These are phyloP conservation scores for Orbilia oligospora DNA, from an alignment of 2,329 filamentous ascomycete species.

Conservation along the genomic window DNA sequence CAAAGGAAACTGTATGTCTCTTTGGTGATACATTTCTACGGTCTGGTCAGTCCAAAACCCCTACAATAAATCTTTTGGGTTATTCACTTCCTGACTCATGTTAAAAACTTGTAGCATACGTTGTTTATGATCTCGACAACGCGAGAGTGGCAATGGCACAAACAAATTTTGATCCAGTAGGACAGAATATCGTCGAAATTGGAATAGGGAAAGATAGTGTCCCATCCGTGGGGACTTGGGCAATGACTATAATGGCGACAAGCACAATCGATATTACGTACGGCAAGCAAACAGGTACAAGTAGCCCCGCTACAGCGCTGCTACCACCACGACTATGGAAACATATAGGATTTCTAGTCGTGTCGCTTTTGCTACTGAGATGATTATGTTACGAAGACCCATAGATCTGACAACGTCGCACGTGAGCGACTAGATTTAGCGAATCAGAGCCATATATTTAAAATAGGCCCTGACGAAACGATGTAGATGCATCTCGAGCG, in stretches of 20 bases:
- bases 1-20: slow-evolving; percentile 29
- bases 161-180: slow-evolving; percentile 74
- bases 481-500: slow-evolving; percentile 7
- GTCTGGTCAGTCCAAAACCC: slow-evolving; percentile 32
- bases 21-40: slow-evolving; percentile 55
- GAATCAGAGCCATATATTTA: no score
- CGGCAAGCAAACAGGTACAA: slow-evolving; percentile 21
- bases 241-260: slow-evolving; percentile 68
- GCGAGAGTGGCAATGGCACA: slow-evolving; percentile 80
- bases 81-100: slow-evolving; percentile 66
- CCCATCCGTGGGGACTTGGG: slow-evolving; percentile 71
- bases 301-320: not conserved
- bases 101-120: slow-evolving; percentile 73
- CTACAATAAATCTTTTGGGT: slow-evolving; percentile 63
- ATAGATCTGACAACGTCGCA: not conserved
- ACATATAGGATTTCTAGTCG: not conserved
- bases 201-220: slow-evolving; percentile 69
- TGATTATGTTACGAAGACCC: not conserved
- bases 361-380: not conserved
- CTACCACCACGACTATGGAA: not conserved
- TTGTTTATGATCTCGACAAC: slow-evolving; percentile 82
- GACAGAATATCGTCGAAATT: slow-evolving; percentile 72
- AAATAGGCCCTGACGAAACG: not conserved
- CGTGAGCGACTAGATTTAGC: no score
- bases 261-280: slow-evolving; percentile 47